Evolutionary conservation across 2,329 filamentous ascomycete species (phyloP).

Genomic region (Trichoderma polysporum): DNA sequence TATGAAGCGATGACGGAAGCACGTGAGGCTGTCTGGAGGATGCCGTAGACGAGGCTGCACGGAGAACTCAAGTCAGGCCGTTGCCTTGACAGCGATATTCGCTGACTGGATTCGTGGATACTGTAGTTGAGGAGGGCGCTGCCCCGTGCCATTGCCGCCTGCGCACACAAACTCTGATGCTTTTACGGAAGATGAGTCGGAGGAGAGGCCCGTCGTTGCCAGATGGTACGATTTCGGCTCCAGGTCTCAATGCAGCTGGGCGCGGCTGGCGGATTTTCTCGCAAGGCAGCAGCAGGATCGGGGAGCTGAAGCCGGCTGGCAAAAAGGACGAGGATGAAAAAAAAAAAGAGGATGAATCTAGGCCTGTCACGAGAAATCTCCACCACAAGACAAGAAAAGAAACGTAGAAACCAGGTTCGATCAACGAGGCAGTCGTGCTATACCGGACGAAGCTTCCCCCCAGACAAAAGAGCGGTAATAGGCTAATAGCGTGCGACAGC

Average conservation of each 20-base stretch:
- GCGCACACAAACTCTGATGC: background rate
- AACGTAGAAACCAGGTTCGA: background rate
- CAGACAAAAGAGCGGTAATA: constrained; percentile 12
- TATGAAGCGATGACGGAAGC: background rate
- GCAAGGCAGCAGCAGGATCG: background rate
- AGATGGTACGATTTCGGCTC: background rate
- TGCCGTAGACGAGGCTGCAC: background rate
- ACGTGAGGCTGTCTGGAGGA: constrained; percentile 6
- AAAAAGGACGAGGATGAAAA: background rate
- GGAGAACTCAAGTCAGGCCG: background rate
- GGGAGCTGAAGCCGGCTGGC: background rate
- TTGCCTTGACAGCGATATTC: constrained; percentile 12
- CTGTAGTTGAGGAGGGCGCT: constrained; percentile 8
- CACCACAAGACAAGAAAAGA: background rate
- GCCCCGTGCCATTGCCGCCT: constrained; percentile 23
- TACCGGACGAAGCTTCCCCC: constrained; percentile 18
- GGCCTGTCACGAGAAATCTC: constrained; percentile 8
- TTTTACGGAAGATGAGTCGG: constrained; percentile 6
- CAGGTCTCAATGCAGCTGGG: constrained; percentile 2
- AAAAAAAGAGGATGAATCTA: constrained; percentile 1
- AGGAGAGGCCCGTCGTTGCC: background rate
- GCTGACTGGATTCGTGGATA: constrained; percentile 7
- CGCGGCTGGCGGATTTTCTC: background rate
- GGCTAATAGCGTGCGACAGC: background rate
- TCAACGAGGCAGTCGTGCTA: constrained; percentile 13